A percentile compares a stretch with the other conserved stretches of the same genome.
Conservation (phyloP, 371 early-diverging fungal genomes). For the Coemansia linderi region DNA sequence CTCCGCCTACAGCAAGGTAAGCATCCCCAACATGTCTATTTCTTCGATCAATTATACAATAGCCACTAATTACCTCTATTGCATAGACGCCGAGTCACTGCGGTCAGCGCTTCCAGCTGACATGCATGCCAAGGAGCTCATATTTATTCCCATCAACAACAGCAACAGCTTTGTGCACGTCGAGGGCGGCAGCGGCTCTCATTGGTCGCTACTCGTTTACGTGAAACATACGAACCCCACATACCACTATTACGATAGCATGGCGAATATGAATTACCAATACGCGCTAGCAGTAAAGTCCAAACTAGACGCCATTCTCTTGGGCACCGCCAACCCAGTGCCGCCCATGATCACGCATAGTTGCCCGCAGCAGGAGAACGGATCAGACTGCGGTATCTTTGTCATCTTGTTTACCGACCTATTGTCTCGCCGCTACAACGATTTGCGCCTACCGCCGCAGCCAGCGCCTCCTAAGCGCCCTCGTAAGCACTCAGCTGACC, state of each 20-base stretch:
- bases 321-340: neutral
- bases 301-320: conserved; percentile 5
- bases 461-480: neutral
- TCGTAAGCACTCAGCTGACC: neutral
- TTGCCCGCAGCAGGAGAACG: conserved; percentile 52
- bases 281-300: conserved; percentile 19
- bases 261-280: conserved; percentile 36
- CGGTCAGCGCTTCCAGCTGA: conserved; percentile 16
- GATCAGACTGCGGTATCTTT: conserved; percentile 45
- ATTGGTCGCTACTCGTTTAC: conserved; percentile 48
- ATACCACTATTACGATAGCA: conserved; percentile 50
- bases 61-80: neutral
- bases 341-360: conserved; percentile 34
- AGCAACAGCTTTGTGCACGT: conserved; percentile 7
- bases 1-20: conserved; percentile 15
- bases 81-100: conserved; percentile 1
- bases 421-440: conserved; percentile 40
- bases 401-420: conserved; percentile 44
- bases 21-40: neutral
- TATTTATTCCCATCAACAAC: conserved; percentile 36
- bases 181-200: conserved; percentile 11
- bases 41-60: neutral
- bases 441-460: conserved; percentile 19
- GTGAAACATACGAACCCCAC: neutral
- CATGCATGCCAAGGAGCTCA: conserved; percentile 8